Base-by-base conservation (phyloP, 192 early-diverging fungal genomes). In the Anaeromyces robustus region DNA sequence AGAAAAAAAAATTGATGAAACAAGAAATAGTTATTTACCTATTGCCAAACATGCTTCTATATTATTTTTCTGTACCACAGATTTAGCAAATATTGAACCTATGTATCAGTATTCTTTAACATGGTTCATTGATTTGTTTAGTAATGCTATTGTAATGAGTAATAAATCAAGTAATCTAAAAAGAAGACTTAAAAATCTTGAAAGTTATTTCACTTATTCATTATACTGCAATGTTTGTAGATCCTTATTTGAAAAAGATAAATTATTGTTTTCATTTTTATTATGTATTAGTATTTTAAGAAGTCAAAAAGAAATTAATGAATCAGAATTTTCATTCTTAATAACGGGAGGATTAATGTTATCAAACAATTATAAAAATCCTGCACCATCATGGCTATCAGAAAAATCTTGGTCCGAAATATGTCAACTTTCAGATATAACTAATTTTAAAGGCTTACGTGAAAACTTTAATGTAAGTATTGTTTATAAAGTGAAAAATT, bases 31-130 rank as follows among this genome's bases (percentile, higher is more conserved):
- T 12, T 92, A 92, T 83, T 85, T 89, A 29, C 89, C 90, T 9
- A 92, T 92, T 83, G 90, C 90, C 11, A 90, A 89, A 81, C 90
- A 91, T 81, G 89, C 90, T 9, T 83, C 89, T 17, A 84, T 84
- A 3, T 83, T 92, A 32, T 92, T 90, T 79, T 92, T 92, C 79
- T 92, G 90, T 84, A 92, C 91, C 79, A 90, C 90, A 22, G 90
- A 92, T 79, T 79, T 92, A 28, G 90, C 87, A 29, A 91, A 91
- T 79, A 92, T 92, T 77, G 90, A 92, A 80, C 88, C 90, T 29
- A 92, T 92, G 90, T 92, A 92, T 80, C 90, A 92, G 79, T 92
- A 92, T 81, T 92, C 90, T 12, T 84, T 92, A 18, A 88, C 82
- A 11, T 92, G 90, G 90, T 92, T 91, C 82, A 90, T 92, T 81